Evolutionary conservation across 163 green algal species (phyloP).

Genomic region (Coccomyxa subellipsoidea): DNA sequence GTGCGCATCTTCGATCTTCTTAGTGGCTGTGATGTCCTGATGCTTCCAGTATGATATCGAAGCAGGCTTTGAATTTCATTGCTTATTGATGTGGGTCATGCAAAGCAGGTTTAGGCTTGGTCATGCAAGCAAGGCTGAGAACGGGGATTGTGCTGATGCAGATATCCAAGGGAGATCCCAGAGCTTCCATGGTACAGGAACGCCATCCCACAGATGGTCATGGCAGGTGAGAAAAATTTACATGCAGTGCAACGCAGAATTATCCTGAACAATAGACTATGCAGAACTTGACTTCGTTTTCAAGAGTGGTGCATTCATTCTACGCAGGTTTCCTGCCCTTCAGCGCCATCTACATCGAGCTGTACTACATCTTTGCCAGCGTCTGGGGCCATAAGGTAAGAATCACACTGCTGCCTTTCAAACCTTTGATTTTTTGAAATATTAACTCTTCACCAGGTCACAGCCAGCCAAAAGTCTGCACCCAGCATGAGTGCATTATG

Average conservation of each 20-base stretch:
- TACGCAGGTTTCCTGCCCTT: slow-evolving; percentile 95
- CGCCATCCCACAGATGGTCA: slow-evolving; percentile 88
- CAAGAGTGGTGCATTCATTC: not conserved
- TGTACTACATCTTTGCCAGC: slow-evolving; percentile 99
- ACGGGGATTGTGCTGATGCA: not conserved
- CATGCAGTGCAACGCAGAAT: not conserved
- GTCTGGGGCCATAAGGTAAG: slow-evolving; percentile 96
- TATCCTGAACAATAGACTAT: not conserved
- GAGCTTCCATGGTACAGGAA: slow-evolving; percentile 91
- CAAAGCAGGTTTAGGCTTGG: too few relatives aligned
- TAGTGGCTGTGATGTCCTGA: too few relatives aligned
- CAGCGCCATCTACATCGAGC: slow-evolving; percentile 99
- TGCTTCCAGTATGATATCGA: too few relatives aligned
- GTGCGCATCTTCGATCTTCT: slow-evolving; percentile 27
- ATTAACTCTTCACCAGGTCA: too few relatives aligned
- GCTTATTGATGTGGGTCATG: too few relatives aligned
- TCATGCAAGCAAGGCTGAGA: too few relatives aligned
- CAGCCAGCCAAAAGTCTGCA: too few relatives aligned
- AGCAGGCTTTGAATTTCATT: too few relatives aligned
- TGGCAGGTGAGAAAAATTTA: slow-evolving; percentile 56
- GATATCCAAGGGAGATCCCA: slow-evolving; percentile 81
- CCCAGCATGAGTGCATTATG: too few relatives aligned
- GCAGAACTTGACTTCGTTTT: not conserved
- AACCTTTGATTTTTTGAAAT: too few relatives aligned
- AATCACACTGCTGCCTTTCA: too few relatives aligned